These are phyloP conservation scores for Bruguiera gymnorhiza DNA, from an alignment of 345 rosid species.

Conservation along the genomic window DNA sequence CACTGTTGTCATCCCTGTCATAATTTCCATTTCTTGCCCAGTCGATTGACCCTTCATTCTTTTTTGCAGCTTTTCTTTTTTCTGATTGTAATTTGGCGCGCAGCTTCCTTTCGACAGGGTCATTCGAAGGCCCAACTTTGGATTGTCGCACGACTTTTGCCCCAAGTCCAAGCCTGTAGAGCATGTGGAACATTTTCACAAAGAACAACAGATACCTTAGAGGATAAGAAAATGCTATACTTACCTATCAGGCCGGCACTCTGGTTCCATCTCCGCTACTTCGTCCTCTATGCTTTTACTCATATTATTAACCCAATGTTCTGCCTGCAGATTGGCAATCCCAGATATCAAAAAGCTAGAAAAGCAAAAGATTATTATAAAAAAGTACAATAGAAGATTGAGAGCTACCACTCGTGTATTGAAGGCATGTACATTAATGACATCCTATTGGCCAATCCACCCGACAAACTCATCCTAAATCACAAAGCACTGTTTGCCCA, in stretches of 20 bases:
- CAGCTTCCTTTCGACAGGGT: conserved; percentile 56
- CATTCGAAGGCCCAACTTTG: conserved; percentile 35
- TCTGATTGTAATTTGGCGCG: conserved; percentile 55
- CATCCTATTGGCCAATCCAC: too few species aligned
- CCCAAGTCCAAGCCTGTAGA: conserved; percentile 60
- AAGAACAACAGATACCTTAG: background rate
- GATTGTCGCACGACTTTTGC: conserved; percentile 44
- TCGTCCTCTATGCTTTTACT: conserved; percentile 41
- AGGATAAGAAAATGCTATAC: conserved; percentile 4
- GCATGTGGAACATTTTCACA: background rate
- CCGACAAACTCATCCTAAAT: too few species aligned
- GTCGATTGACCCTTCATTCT: conserved; percentile 6
- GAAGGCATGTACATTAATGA: background rate
- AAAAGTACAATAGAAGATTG: background rate
- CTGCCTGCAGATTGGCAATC: conserved; percentile 44
- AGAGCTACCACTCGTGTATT: background rate
- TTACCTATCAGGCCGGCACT: conserved; percentile 47
- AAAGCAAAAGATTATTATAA: background rate
- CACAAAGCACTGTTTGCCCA: too few species aligned
- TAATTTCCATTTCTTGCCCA: conserved; percentile 14
- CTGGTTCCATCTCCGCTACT: conserved; percentile 34
- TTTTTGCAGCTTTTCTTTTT: conserved; percentile 45
- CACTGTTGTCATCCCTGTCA: conserved; percentile 36
- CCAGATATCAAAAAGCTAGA: background rate
- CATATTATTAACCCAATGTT: conserved; percentile 67